A percentile compares a stretch with the other conserved stretches of the same genome.
phyloP scores from a whole-genome alignment of 768 basidiomycete species.

The Boletus rubescentipes region DNA sequence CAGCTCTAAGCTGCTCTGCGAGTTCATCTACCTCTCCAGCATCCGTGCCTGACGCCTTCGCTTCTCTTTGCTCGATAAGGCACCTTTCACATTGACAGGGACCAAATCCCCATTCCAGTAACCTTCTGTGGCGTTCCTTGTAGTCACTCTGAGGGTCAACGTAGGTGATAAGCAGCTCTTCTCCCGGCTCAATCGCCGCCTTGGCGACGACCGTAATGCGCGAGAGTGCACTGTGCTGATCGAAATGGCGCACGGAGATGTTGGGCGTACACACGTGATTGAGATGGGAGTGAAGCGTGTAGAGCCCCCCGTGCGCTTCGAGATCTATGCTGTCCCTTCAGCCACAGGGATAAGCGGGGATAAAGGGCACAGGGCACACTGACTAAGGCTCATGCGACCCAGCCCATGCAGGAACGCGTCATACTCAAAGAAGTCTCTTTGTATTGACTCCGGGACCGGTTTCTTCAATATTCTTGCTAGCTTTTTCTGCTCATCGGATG shows the following conservation, averaged over 20 bases:
- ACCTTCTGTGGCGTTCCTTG: slow-evolving; percentile 47
- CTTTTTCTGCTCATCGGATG: slow-evolving; percentile 52
- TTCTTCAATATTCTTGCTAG: slow-evolving; percentile 55
- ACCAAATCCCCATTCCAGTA: slow-evolving; percentile 77
- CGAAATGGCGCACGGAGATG: slow-evolving; percentile 73
- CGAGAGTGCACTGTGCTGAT: slow-evolving; percentile 63
- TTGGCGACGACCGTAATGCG: slow-evolving; percentile 77
- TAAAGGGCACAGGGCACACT: slow-evolving; percentile 28
- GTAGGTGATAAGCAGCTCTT: slow-evolving; percentile 79
- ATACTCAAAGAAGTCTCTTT: slow-evolving; percentile 67
- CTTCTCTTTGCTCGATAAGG: slow-evolving; percentile 49
- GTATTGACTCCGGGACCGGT: slow-evolving; percentile 46
- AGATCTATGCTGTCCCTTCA: slow-evolving; percentile 47
- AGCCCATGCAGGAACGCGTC: slow-evolving; percentile 71
- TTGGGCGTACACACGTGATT: slow-evolving; percentile 88
- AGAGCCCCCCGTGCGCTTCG: slow-evolving; percentile 85
- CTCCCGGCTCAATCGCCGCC: slow-evolving; percentile 58
- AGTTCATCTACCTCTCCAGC: slow-evolving; percentile 40
- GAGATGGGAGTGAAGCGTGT: slow-evolving; percentile 80
- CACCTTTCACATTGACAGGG: slow-evolving; percentile 70
- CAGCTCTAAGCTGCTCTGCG: slow-evolving; percentile 61
- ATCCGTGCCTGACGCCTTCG: slow-evolving; percentile 7
- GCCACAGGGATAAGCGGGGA: not conserved
- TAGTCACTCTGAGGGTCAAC: slow-evolving; percentile 55
- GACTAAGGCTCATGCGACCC: slow-evolving; percentile 81